phyloP scores from a whole-genome alignment of 495 filamentous ascomycete species.

The Chaetomium cochliodes region DNA sequence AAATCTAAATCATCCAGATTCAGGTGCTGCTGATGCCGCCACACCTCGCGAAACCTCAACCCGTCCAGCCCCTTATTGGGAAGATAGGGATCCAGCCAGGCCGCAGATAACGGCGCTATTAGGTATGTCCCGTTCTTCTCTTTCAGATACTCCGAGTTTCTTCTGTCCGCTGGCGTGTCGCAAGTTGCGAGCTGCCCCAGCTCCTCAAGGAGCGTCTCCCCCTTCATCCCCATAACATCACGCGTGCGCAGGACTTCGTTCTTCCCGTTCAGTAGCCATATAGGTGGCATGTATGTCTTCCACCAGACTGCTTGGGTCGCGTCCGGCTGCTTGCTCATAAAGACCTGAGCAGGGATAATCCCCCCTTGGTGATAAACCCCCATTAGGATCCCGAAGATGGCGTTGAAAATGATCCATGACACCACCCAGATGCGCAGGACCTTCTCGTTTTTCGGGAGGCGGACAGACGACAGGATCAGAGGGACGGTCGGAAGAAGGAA shows the following conservation, averaged over 20 bases:
- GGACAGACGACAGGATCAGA: constrained; percentile 79
- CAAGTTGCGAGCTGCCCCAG: constrained; percentile 61
- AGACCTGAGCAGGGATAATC: constrained; percentile 76
- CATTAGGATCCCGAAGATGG: constrained; percentile 74
- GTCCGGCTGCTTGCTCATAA: constrained; percentile 56
- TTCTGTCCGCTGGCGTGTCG: constrained; percentile 50
- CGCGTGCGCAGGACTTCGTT: constrained; percentile 64
- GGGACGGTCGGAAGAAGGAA: constrained; percentile 88
- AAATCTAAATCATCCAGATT: constrained; percentile 94
- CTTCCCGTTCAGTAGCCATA: constrained; percentile 83
- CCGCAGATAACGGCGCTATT: constrained; percentile 68
- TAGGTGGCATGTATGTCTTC: constrained; percentile 94
- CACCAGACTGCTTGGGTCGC: constrained; percentile 84
- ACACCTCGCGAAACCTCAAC: constrained; percentile 62
- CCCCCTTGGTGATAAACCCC: constrained; percentile 94
- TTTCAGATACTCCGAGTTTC: constrained; percentile 50
- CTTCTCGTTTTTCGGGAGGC: constrained; percentile 59
- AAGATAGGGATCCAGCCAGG: constrained; percentile 65
- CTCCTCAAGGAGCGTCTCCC: constrained; percentile 57
- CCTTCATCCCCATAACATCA: constrained; percentile 80
- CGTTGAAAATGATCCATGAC: constrained; percentile 82
- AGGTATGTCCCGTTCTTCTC: constrained; percentile 59
- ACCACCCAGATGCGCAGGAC: constrained; percentile 57
- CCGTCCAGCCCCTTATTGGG: constrained; percentile 48
- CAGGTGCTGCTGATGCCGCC: constrained; percentile 71